A percentile compares a stretch with the other conserved stretches of the same genome.
Conservation (phyloP, 345 rosid genomes). For the Populus alba region DNA sequence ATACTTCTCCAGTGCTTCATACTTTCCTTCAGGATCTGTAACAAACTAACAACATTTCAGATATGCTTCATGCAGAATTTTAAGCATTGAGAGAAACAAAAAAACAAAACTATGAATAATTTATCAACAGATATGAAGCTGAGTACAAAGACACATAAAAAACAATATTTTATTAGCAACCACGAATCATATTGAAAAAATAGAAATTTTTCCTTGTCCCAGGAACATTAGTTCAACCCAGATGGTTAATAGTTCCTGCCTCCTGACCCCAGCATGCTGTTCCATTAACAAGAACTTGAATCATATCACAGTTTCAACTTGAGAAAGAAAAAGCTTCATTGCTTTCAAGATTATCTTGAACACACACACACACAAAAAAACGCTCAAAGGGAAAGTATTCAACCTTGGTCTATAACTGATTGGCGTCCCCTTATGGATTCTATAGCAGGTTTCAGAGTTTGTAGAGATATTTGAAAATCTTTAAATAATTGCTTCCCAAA, state of each 20-base stretch:
- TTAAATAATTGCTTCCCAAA: conserved; percentile 85
- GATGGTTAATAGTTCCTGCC: not conserved
- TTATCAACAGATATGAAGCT: not conserved
- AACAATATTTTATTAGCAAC: not conserved
- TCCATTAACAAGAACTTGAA: not conserved
- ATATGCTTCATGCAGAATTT: not conserved
- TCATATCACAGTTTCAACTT: not conserved
- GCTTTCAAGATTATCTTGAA: not conserved
- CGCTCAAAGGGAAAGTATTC: not conserved
- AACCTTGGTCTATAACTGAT: conserved; percentile 97
- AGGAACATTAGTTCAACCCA: not conserved
- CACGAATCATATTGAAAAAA: not conserved
- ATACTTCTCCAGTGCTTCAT: conserved; percentile 91
- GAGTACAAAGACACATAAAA: not conserved
- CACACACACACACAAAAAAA: not conserved
- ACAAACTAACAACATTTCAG: conserved; percentile 15
- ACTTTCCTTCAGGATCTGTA: conserved; percentile 97
- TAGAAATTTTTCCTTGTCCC: not conserved
- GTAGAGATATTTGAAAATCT: conserved; percentile 74
- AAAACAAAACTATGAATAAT: not conserved
- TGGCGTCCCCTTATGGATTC: conserved; percentile 94
- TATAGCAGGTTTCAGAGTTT: conserved; percentile 69
- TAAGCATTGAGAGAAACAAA: not conserved
- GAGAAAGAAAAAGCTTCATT: too few relatives aligned
- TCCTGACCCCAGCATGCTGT: not conserved